Percentiles rank a stretch among this genome's conserved stretches.
These are phyloP conservation scores for Gymnopilus junonius DNA, from an alignment of 768 basidiomycete genomes.

Conservation along the genomic window DNA sequence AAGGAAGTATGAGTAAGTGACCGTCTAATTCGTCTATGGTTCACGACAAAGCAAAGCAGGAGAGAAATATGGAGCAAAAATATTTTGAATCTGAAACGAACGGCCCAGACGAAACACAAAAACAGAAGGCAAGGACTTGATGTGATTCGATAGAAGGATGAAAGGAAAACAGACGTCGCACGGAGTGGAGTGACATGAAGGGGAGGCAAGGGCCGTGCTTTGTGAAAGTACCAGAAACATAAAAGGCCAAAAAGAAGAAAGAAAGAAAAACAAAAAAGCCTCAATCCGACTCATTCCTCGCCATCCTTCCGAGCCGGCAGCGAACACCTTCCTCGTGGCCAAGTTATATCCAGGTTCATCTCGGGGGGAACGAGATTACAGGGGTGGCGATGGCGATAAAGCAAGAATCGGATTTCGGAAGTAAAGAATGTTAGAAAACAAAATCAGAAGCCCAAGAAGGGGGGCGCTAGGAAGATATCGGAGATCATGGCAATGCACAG, in stretches of 20 bases:
- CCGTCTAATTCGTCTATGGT: neutral
- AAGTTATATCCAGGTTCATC: constrained; percentile 15
- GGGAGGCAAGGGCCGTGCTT: constrained; percentile 2
- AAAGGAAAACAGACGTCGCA: neutral
- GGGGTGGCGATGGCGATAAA: constrained; percentile 18
- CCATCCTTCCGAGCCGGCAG: neutral
- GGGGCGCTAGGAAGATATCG: constrained; percentile 2
- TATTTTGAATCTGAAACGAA: neutral
- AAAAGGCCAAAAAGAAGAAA: constrained; percentile 3
- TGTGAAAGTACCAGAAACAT: constrained; percentile 19
- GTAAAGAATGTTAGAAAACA: neutral
- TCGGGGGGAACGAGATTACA: neutral
- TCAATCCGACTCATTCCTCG: neutral
- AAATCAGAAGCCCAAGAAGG: constrained; percentile 3
- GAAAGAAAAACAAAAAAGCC: neutral
- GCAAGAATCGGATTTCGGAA: constrained; percentile 18
- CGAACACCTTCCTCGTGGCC: constrained; percentile 11
- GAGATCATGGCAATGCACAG: constrained; percentile 12
- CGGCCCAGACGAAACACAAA: neutral
- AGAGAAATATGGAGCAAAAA: neutral
- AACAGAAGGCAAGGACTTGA: neutral
- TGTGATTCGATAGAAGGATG: neutral
- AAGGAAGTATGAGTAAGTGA: constrained; percentile 1
- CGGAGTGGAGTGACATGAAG: neutral
- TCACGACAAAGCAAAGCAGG: constrained; percentile 14